Evolutionary conservation across 169 alveolate species (phyloP), one percentile per base, ranked within the genome.

Genomic region (Perkinsus chesapeaki): DNA sequence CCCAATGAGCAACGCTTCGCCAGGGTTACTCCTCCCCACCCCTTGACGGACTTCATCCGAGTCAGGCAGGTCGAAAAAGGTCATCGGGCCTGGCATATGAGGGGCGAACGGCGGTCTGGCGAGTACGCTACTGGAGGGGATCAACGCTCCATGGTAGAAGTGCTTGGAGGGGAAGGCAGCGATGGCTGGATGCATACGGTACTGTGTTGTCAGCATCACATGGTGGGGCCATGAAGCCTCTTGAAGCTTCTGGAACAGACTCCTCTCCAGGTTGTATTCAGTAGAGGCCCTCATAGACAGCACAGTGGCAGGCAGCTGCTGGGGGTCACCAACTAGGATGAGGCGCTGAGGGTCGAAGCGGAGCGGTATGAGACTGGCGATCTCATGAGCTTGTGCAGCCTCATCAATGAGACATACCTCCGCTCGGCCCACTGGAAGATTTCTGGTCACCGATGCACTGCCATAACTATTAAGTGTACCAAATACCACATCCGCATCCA

Each of bases 221-320:
- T 60, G 82, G 27, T 60, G 82, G 36, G 82, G 82, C 82, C 82
- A 60, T 1, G 82, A 60, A 9, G 82, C 82, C 82, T 60, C 82
- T 39, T 93, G 94, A 27, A 94, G 94, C 73, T 94, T 94, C 72
- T 94, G 95, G 82, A 94, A 94, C n/a, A 94, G 94, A 23, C 94
- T 92, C 47, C 92, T 93, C 48, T 94, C 95, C 60, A 93, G 93
- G 72, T 91, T 94, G 39, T 91, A 92, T 60, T 92, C 94, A 38
- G 93, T 93, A 27, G 82, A 60, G 90, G 95, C 95, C 47, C 93
- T 92, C 43, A 96, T 93, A 27, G 96, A 94, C 91, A 96, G 96
- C 0, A 97, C 97, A 10, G 98, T 96, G 0, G 98, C 98, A 27
- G 98, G 97, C 34, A 96, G 94, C 95, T 97, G 97, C 94, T 96